These are phyloP conservation scores for Amanita subjunquillea DNA, from an alignment of 768 basidiomycete species.

Conservation along the genomic window DNA sequence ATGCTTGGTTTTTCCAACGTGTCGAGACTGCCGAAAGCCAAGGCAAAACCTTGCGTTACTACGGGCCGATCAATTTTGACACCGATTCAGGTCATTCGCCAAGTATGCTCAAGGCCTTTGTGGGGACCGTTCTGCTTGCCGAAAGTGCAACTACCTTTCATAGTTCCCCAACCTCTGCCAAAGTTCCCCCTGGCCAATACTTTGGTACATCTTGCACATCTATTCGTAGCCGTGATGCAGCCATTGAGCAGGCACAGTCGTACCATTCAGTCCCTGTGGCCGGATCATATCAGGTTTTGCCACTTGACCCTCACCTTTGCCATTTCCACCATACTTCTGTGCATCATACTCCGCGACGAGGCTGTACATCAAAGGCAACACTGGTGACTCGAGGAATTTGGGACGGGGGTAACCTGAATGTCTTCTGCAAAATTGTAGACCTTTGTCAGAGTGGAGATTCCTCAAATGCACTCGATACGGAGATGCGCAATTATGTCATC, in stretches of 20 bases:
- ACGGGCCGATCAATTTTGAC: constrained; percentile 4
- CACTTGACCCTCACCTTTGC: constrained; percentile 6
- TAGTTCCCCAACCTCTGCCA: constrained; percentile 4
- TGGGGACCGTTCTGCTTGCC: constrained; percentile 7
- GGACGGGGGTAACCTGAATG: background rate
- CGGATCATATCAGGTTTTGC: constrained; percentile 5
- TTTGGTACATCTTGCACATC: background rate
- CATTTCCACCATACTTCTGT: constrained; percentile 5
- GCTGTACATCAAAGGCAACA: constrained; percentile 4
- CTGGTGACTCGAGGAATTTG: background rate
- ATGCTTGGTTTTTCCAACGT: constrained; percentile 10
- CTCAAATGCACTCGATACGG: background rate
- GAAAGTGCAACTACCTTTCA: constrained; percentile 2
- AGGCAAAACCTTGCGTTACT: constrained; percentile 5
- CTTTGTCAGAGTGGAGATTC: background rate
- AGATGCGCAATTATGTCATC: background rate
- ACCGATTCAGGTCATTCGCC: constrained; percentile 1
- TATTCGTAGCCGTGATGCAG: background rate
- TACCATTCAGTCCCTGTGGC: background rate
- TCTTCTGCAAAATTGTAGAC: constrained; percentile 1
- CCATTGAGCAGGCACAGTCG: background rate
- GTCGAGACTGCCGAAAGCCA: background rate
- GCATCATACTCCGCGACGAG: constrained; percentile 2
- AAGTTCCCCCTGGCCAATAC: constrained; percentile 1
- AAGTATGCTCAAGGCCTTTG: constrained; percentile 7